phyloP scores from a whole-genome alignment of 1,284 basidiomycete genomes.

The Ustilago sp. region DNA sequence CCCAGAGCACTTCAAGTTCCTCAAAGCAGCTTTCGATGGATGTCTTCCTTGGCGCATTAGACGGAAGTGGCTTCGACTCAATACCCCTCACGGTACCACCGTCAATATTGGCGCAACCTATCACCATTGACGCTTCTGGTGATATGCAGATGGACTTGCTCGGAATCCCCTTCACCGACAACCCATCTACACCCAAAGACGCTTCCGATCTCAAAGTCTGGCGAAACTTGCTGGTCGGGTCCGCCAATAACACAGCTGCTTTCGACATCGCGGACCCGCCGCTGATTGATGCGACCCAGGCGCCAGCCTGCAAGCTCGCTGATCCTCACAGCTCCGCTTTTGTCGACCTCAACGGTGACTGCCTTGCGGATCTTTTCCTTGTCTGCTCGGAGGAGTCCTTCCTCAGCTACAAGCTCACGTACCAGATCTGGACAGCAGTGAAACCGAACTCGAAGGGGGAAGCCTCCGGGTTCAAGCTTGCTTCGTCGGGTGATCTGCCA shows the following conservation, averaged over 20 bases:
- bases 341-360: slow-evolving; percentile 96
- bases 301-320: slow-evolving; percentile 76
- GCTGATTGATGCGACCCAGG: slow-evolving; percentile 27
- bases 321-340: slow-evolving; percentile 94
- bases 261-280: slow-evolving; percentile 38
- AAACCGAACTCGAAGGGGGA: slow-evolving; percentile 36
- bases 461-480: slow-evolving; percentile 78
- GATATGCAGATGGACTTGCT: slow-evolving; percentile 90
- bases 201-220: slow-evolving; percentile 50
- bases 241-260: slow-evolving; percentile 25
- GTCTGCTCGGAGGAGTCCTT: slow-evolving; percentile 76
- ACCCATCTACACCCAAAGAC: slow-evolving; percentile 16
- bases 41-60: slow-evolving; percentile 46
- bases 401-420: slow-evolving; percentile 71
- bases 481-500: slow-evolving; percentile 80
- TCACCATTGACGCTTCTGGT: slow-evolving; percentile 86
- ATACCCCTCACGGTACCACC: slow-evolving; percentile 73
- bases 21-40: slow-evolving; percentile 37
- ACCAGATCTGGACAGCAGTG: slow-evolving; percentile 83
- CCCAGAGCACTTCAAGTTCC: slow-evolving; percentile 27
- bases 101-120: slow-evolving; percentile 81
- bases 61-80: slow-evolving; percentile 44
- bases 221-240: slow-evolving; percentile 51
- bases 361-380: slow-evolving; percentile 91
- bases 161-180: slow-evolving; percentile 74